Evolutionary conservation across 805 yeast genomes (phyloP).

Genomic region (Metschnikowia continentalis): DNA sequence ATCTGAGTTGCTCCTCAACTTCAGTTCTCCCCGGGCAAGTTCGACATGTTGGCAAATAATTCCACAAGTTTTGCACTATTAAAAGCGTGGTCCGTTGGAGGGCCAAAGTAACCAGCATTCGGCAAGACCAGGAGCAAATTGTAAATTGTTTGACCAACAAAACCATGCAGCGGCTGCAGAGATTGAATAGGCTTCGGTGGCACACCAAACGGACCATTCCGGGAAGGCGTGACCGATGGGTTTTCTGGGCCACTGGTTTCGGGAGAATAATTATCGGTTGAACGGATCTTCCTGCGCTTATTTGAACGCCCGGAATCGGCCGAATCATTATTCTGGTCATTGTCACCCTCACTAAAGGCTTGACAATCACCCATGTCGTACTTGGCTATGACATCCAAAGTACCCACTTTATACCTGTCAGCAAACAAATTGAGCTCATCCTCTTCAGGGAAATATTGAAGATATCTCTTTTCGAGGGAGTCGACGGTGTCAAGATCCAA

Average conservation of each 20-base stretch:
- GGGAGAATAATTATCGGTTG: slow-evolving; percentile 9
- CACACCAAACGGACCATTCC: neutral
- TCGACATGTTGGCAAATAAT: slow-evolving; percentile 30
- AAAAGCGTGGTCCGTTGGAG: slow-evolving; percentile 46
- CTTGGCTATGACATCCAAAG: slow-evolving; percentile 33
- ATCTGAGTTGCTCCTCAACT: neutral
- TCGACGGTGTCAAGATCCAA: slow-evolving; percentile 68
- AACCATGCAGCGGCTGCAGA: slow-evolving; percentile 18
- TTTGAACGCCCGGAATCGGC: slow-evolving; percentile 9
- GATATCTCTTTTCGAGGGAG: slow-evolving; percentile 62
- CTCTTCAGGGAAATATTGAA: slow-evolving; percentile 61
- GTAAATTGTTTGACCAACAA: slow-evolving; percentile 32
- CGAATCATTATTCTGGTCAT: slow-evolving; percentile 13
- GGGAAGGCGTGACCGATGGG: neutral
- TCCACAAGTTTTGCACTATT: slow-evolving; percentile 51
- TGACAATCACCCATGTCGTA: slow-evolving; percentile 30
- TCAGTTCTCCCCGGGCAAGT: slow-evolving; percentile 15
- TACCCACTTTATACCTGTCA: slow-evolving; percentile 37
- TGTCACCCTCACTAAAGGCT: slow-evolving; percentile 10
- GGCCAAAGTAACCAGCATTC: slow-evolving; percentile 51
- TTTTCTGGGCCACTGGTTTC: slow-evolving; percentile 1
- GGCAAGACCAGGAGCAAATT: slow-evolving; percentile 58
- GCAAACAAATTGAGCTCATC: slow-evolving; percentile 36
- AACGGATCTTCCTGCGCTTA: slow-evolving; percentile 4
- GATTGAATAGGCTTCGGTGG: slow-evolving; percentile 8